phyloP scores from a whole-genome alignment of 129 eudicot genomes.

The Artemisia annua region DNA sequence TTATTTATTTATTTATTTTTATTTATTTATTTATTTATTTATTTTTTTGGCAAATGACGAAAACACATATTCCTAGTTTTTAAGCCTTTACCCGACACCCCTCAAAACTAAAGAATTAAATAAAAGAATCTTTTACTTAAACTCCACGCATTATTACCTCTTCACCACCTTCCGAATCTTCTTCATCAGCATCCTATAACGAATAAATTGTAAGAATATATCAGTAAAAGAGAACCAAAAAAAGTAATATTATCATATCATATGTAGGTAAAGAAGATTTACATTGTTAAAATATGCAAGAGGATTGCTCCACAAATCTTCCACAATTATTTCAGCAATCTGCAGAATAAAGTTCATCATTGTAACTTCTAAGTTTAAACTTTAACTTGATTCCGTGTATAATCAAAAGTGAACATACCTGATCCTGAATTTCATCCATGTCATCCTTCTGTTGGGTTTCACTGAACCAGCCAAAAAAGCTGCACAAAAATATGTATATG shows the following conservation, averaged over 20 bases:
- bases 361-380: background rate
- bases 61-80: background rate
- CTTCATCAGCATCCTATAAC: slow-evolving; percentile 68
- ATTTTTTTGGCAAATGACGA: background rate
- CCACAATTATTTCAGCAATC: slow-evolving; percentile 11
- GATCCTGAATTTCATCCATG: slow-evolving; percentile 7
- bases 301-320: slow-evolving; percentile 9
- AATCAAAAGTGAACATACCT: background rate
- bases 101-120: background rate
- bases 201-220: background rate
- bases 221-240: background rate
- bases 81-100: background rate
- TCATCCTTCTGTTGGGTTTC: slow-evolving; percentile 1
- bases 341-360: background rate
- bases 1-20: too few species aligned
- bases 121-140: background rate
- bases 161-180: slow-evolving; percentile 48
- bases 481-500: background rate
- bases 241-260: background rate
- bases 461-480: slow-evolving; percentile 14
- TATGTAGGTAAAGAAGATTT: background rate
- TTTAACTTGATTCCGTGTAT: background rate
- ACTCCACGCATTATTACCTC: slow-evolving; percentile 37
- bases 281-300: slow-evolving; percentile 10
- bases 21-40: too few species aligned